Evolutionary conservation across 345 rosid genomes (phyloP), one percentile per base, ranked within the genome.

Genomic region (Gossypium ekmanianum): DNA sequence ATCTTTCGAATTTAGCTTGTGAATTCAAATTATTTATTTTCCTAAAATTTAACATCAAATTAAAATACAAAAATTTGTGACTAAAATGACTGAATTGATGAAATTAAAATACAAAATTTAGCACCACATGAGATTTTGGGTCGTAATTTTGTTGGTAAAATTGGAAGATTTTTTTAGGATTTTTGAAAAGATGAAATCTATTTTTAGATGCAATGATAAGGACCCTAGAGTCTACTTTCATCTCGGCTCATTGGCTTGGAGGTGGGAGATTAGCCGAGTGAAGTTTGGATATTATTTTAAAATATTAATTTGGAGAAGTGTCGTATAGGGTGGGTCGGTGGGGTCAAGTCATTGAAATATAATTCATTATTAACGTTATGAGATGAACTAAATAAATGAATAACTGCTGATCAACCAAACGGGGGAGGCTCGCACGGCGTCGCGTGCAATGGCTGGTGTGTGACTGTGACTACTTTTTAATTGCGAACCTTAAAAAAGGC

Each of bases 331-430:
- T 84, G 80, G 87, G 88, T 79, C 55, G n/a, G 81, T 71, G 84
- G 92, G 88, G 75, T 45, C 62, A 26, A 52, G 47, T 44, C 63
- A 56, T 54, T 59, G 52, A 11, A 24, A 34, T 16, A 57, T 22
- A 50, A 62, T 17, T 8, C 24, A 73, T 44, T 74, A 56, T 45
- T 47, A 10, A 47, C 13, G 12, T 2, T 47, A 47, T 2, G 51
- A 47, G 11, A 47, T 9, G 9, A 2, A 57, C 20, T 57, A 8
- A 16, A 58, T 9, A 54, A 7, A 52, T 52, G 16, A 67, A 18
- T 75, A 71, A 73, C 18, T 68, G 79, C 77, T 63, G 86, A 75
- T 86, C 86, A 78, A 82, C 90, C 90, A 90, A 86, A 85, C 80
- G 81, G 86, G 80, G 81, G 39, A 75, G 76, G 74, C 68, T 69